Conservation (phyloP, 805 yeast species). For the Metschnikowia continentalis region DNA sequence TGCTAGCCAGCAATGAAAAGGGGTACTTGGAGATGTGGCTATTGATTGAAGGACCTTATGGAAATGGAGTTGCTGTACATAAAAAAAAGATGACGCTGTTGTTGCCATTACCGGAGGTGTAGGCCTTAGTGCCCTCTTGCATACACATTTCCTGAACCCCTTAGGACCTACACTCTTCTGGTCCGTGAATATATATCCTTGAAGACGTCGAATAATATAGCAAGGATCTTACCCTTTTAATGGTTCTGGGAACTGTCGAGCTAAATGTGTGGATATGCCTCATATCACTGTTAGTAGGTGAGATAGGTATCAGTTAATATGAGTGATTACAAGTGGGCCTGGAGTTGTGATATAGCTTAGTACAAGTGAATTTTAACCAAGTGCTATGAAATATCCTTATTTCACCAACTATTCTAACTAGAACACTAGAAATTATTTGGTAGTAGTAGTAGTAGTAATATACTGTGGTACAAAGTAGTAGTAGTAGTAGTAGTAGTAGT, state of each 20-base stretch:
- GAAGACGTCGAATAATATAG: conserved; percentile 12
- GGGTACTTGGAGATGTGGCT: conserved; percentile 14
- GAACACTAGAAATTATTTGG: no score
- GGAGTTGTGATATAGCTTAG: no score
- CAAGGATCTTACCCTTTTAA: conserved; percentile 11
- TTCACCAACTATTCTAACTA: no score
- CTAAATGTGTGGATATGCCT: no score
- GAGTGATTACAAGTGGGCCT: no score
- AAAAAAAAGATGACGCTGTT: conserved; percentile 8
- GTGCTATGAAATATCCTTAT: no score
- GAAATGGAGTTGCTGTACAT: conserved; percentile 10
- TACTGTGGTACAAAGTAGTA: no score
- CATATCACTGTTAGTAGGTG: no score
- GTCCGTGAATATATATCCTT: conserved; percentile 10
- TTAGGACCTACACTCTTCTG: conserved; percentile 12
- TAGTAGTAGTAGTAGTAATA: no score
- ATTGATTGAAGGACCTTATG: conserved; percentile 20
- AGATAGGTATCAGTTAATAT: no score
- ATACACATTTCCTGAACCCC: conserved; percentile 7
- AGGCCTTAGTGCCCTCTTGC: conserved; percentile 16
- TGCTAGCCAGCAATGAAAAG: conserved; percentile 13
- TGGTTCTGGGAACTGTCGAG: conserved; percentile 4
- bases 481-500: no score
- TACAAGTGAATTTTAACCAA: no score
- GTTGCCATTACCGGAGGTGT: conserved; percentile 18